Percentiles rank a stretch among this genome's conserved stretches.
These are phyloP conservation scores for Thalassiosira oceanica DNA, from an alignment of 352 stramenopile species.

Conservation along the genomic window DNA sequence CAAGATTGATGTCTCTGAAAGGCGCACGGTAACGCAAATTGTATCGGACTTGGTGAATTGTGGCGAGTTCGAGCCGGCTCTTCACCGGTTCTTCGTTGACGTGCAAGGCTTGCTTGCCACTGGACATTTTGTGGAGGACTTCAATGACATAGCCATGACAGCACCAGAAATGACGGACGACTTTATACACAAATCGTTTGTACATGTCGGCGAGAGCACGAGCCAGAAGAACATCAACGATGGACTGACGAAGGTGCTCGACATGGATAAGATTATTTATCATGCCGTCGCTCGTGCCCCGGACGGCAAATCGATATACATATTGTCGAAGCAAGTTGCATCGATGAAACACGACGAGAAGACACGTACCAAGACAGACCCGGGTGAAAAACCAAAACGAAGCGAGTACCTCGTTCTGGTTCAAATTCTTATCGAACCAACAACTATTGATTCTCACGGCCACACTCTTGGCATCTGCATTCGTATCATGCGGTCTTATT, in stretches of 20 bases:
- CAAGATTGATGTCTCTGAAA: conserved; percentile 13
- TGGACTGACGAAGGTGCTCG: not conserved
- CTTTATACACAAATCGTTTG: conserved; percentile 25
- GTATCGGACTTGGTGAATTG: not conserved
- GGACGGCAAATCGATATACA: conserved; percentile 2
- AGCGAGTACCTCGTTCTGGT: conserved; percentile 7
- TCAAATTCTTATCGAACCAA: conserved; percentile 8
- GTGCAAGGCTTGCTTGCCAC: not conserved
- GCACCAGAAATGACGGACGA: conserved; percentile 14
- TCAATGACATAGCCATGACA: conserved; percentile 6
- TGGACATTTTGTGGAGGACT: conserved; percentile 18
- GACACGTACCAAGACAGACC: conserved; percentile 1
- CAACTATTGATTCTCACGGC: conserved; percentile 9
- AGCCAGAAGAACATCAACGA: conserved; percentile 6
- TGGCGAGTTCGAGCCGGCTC: conserved; percentile 1
- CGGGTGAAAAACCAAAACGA: conserved; percentile 1
- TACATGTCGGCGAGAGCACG: conserved; percentile 14
- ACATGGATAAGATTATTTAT: conserved; percentile 13
- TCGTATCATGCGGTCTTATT: conserved; percentile 16
- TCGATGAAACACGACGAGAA: conserved; percentile 15
- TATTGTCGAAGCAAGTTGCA: conserved; percentile 9
- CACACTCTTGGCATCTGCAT: conserved; percentile 11
- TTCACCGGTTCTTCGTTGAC: not conserved
- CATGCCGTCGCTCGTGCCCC: conserved; percentile 12
- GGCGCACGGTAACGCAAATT: conserved; percentile 1